Evolutionary conservation across 148 eudicot genomes (phyloP).

Genomic region (Cornus florida): DNA sequence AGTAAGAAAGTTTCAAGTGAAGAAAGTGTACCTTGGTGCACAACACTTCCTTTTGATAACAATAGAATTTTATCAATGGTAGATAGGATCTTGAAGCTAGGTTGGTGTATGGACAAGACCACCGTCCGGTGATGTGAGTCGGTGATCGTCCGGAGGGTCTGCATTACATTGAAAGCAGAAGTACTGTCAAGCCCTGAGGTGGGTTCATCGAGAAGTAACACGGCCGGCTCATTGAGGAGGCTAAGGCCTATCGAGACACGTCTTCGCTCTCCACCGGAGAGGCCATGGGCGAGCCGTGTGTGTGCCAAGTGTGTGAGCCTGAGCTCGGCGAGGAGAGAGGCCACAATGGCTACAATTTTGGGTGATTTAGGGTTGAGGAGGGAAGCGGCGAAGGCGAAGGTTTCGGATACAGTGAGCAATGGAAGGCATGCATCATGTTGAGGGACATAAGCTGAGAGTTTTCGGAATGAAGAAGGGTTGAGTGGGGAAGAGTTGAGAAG

Average conservation of each 20-base stretch:
- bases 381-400: constrained; percentile 68
- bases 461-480: constrained; percentile 51
- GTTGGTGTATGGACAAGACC: constrained; percentile 80
- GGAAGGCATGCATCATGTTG: constrained; percentile 78
- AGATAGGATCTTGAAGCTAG: constrained; percentile 81
- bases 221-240: constrained; percentile 72
- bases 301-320: constrained; percentile 53
- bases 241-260: constrained; percentile 87
- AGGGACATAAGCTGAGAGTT: constrained; percentile 81
- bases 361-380: constrained; percentile 50
- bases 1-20: constrained; percentile 56
- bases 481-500: constrained; percentile 63
- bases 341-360: constrained; percentile 29
- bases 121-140: constrained; percentile 53
- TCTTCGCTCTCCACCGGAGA: constrained; percentile 84
- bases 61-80: constrained; percentile 67
- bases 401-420: constrained; percentile 67
- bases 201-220: constrained; percentile 83
- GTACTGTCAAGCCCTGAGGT: constrained; percentile 85
- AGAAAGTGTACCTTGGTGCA: constrained; percentile 76
- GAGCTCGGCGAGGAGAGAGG: constrained; percentile 52
- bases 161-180: constrained; percentile 72
- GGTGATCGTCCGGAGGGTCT: constrained; percentile 56
- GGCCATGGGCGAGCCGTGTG: constrained; percentile 41
- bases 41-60: constrained; percentile 65